phyloP scores from a whole-genome alignment of 768 basidiomycete species.

The Lentinula edodes region DNA sequence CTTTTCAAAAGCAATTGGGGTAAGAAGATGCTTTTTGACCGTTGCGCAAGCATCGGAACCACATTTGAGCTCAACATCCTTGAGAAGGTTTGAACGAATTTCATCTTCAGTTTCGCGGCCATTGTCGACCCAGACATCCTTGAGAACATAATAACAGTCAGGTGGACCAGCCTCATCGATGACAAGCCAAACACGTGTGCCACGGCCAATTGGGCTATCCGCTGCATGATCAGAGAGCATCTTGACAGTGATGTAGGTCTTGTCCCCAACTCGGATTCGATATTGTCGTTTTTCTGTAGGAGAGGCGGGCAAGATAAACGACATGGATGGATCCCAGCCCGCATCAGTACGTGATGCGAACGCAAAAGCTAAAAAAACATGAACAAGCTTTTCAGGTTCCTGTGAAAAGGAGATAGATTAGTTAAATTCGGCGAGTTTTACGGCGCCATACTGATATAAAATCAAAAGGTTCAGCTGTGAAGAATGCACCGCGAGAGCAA shows the following conservation, averaged over 20 bases:
- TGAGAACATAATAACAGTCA: no score
- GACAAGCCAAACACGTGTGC: neutral
- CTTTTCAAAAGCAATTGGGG: neutral
- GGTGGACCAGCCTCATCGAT: neutral
- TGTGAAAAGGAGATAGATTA: neutral
- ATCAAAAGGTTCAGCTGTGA: neutral
- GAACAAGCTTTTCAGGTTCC: neutral
- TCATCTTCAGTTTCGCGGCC: neutral
- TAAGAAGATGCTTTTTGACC: neutral
- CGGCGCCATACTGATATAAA: neutral
- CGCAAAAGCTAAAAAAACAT: neutral
- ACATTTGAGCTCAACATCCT: neutral
- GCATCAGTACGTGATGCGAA: neutral
- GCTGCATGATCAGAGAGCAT: neutral
- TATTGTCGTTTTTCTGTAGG: neutral
- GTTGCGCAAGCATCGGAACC: neutral
- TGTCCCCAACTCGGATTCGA: neutral
- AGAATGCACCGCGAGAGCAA: neutral
- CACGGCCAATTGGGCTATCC: neutral
- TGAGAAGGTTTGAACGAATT: neutral
- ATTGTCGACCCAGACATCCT: neutral
- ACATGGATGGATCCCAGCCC: neutral
- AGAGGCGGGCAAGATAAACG: neutral
- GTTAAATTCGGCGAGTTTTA: neutral
- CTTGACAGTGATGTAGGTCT: neutral